Conservation (phyloP, 2,329 filamentous ascomycete species). For the Arthroderma sp. region DNA sequence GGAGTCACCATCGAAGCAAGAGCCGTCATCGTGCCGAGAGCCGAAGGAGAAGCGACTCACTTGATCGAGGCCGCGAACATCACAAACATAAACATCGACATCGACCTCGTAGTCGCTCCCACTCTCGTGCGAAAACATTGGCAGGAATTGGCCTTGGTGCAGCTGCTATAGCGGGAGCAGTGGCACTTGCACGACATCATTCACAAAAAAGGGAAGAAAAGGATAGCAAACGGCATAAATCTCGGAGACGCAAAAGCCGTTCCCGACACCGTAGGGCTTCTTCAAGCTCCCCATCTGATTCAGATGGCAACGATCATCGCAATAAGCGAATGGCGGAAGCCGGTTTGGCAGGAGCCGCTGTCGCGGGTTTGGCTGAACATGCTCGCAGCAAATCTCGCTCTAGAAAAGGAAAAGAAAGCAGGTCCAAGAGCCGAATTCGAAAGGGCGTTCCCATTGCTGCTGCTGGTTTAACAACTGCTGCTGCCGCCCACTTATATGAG, state of each 20-base stretch:
- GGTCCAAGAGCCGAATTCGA: constrained; percentile 43
- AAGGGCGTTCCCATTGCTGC: constrained; percentile 48
- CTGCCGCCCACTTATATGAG: constrained; percentile 49
- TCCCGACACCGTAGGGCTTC: constrained; percentile 26
- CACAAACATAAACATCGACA: constrained; percentile 22
- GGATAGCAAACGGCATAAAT: constrained; percentile 16
- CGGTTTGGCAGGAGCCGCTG: constrained; percentile 48
- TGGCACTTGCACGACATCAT: constrained; percentile 44
- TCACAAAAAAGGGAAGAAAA: constrained; percentile 37
- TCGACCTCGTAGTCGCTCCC: constrained; percentile 18
- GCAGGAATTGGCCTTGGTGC: constrained; percentile 40
- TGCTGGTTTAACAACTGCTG: constrained; percentile 48
- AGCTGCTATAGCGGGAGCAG: constrained; percentile 47
- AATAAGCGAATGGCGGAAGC: constrained; percentile 49
- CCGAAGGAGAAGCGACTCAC: constrained; percentile 28
- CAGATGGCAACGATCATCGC: constrained; percentile 34
- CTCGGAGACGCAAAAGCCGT: constrained; percentile 35
- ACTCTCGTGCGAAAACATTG: constrained; percentile 39
- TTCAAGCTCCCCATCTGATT: constrained; percentile 18
- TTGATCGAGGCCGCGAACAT: constrained; percentile 26
- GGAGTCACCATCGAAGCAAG: constrained; percentile 36
- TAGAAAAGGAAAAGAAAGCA: constrained; percentile 28
- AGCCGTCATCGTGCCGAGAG: constrained; percentile 17
- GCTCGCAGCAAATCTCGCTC: constrained; percentile 45
- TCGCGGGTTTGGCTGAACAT: constrained; percentile 47